Percentiles rank a stretch among this genome's conserved stretches.
phyloP scores from a whole-genome alignment of 257 asterid species.

The Scutellaria galericulata region DNA sequence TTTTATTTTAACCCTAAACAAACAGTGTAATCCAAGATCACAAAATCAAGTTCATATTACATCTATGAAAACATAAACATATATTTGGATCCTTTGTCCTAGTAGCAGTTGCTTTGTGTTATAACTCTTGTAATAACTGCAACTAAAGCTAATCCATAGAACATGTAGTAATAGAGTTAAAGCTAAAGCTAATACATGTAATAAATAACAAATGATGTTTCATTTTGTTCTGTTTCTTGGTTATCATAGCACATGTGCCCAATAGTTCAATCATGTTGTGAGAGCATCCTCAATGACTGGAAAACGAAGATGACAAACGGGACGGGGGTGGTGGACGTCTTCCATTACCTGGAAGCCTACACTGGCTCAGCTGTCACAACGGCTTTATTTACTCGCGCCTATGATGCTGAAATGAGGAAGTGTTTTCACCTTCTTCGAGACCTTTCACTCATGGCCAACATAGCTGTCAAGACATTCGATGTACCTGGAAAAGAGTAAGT shows the following conservation, averaged over 20 bases:
- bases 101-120: no score
- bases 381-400: slow-evolving; percentile 33
- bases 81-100: no score
- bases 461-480: slow-evolving; percentile 38
- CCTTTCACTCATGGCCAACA: slow-evolving; percentile 41
- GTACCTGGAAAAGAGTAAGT: slow-evolving; percentile 41
- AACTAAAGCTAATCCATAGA: no score
- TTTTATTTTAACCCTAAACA: no score
- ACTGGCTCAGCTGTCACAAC: slow-evolving; percentile 40
- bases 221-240: background rate
- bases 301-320: slow-evolving; percentile 39
- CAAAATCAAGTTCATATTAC: no score
- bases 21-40: no score
- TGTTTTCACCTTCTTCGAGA: slow-evolving; percentile 36
- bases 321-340: slow-evolving; percentile 42
- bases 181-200: no score
- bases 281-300: slow-evolving; percentile 36
- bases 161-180: no score
- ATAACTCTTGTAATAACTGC: no score
- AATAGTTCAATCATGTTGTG: slow-evolving; percentile 24
- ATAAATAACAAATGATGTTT: background rate
- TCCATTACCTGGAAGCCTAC: slow-evolving; percentile 37
- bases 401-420: slow-evolving; percentile 32
- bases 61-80: no score
- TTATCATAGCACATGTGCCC: slow-evolving; percentile 40